These are phyloP conservation scores for Tulasnella sp. DNA, from an alignment of 768 basidiomycete species.

Conservation along the genomic window DNA sequence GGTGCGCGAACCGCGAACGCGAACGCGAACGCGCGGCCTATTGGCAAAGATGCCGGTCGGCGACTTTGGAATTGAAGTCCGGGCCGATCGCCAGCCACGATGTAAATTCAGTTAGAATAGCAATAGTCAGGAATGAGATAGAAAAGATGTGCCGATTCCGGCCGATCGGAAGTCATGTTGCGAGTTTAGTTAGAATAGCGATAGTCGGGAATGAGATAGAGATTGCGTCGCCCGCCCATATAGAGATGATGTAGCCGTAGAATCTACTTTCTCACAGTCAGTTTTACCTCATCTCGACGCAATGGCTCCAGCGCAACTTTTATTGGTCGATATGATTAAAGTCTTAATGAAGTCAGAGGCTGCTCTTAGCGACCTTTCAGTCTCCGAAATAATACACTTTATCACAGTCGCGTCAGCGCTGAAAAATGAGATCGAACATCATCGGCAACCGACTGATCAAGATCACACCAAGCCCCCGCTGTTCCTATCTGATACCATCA, in stretches of 20 bases:
- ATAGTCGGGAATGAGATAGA: too few relatives aligned
- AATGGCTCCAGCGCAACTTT: too few relatives aligned
- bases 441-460: background rate
- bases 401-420: background rate
- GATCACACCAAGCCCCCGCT: background rate
- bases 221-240: too few relatives aligned
- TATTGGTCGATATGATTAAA: too few relatives aligned
- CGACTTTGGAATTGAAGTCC: background rate
- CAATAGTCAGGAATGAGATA: too few relatives aligned
- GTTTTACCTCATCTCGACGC: too few relatives aligned
- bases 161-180: too few relatives aligned
- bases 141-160: too few relatives aligned
- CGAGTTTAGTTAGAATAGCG: too few relatives aligned
- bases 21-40: background rate
- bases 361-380: background rate
- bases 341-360: too few relatives aligned
- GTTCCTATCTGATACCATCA: background rate
- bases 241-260: too few relatives aligned
- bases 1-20: background rate
- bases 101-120: background rate
- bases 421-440: background rate
- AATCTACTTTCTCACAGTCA: too few relatives aligned
- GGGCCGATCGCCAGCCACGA: background rate
- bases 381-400: background rate
- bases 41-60: background rate